A percentile compares a stretch with the other conserved stretches of the same genome.
These are phyloP conservation scores for Nakazawaea ambrosiae DNA, from an alignment of 805 yeast species.

Conservation along the genomic window DNA sequence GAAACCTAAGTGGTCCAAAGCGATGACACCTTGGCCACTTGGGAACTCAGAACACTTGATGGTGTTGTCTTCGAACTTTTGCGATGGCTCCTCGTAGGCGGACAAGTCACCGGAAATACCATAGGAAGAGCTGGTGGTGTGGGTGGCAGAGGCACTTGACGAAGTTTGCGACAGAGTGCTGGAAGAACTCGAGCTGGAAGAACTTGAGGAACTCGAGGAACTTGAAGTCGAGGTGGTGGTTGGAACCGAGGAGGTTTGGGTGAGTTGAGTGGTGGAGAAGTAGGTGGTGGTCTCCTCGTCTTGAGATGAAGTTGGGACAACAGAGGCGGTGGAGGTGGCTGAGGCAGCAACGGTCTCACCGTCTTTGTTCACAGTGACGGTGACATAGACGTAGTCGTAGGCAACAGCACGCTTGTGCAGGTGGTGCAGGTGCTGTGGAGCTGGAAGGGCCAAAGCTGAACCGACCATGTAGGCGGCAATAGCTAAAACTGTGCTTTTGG, in stretches of 20 bases:
- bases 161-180: slow-evolving; percentile 21
- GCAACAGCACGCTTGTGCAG: slow-evolving; percentile 55
- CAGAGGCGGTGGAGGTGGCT: slow-evolving; percentile 20
- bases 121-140: slow-evolving; percentile 27
- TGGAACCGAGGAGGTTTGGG: slow-evolving; percentile 14
- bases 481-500: slow-evolving; percentile 18
- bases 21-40: slow-evolving; percentile 75
- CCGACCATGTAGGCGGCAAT: slow-evolving; percentile 17
- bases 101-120: slow-evolving; percentile 50
- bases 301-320: slow-evolving; percentile 17
- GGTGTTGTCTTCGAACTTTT: slow-evolving; percentile 65
- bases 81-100: slow-evolving; percentile 49
- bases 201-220: slow-evolving; percentile 19
- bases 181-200: slow-evolving; percentile 25
- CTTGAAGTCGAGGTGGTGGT: slow-evolving; percentile 17
- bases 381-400: slow-evolving; percentile 39
- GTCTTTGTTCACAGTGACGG: slow-evolving; percentile 44
- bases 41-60: slow-evolving; percentile 66
- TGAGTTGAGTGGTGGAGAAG: slow-evolving; percentile 14
- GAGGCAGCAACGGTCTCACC: slow-evolving; percentile 36
- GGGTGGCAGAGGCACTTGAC: slow-evolving; percentile 18
- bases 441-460: slow-evolving; percentile 24
- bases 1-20: slow-evolving; percentile 62
- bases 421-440: slow-evolving; percentile 51
- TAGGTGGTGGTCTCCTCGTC: slow-evolving; percentile 24